Base-by-base conservation (phyloP, 23 red algal species). In the Gracilaria gracilis region DNA sequence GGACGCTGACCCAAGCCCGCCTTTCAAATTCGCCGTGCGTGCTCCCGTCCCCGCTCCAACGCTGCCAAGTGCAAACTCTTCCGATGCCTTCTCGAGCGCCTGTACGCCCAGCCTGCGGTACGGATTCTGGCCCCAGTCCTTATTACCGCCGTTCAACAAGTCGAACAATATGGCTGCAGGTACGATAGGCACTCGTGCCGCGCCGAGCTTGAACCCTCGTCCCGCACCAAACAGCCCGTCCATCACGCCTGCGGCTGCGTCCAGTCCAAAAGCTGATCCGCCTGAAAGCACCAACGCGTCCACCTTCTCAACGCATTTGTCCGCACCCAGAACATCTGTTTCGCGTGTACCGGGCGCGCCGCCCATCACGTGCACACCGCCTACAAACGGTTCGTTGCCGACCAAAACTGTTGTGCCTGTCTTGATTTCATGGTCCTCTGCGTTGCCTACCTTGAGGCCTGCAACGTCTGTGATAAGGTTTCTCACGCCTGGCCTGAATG, bases 161-260 rank as follows among this genome's bases (percentile, higher is more conserved):
- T 77, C 72, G 34, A 77, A 77, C 48, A 77, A 29, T 35, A 77
- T 46, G 21, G 72, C 72, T 21, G 72, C 23, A 2, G 72, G 72
- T 6, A 77, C 72, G 2, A 77, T 29, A 1, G 72, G 72, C 23
- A 23, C 23, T 12, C 23, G 72, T 3, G 11, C 23, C 4, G 48
- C 20, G 72, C 32, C 32, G 9, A 53, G 7, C 11, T 23, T 53
- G 48, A 50, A 77, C 4, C 72, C 72, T 12, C 27, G 20, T 12
- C 72, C 72, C n/a, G 21, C 23, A 32, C 34, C 29, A 25, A 12
- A 2, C 72, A 77, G 72, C 34, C 5, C 39, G 5, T 53, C 42
- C 9, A 77, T 77, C 11, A 77, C 72, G 21, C 72, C 72, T 27
- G 20, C 72, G 39, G 72, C 72, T 1, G 72, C 72, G n/a, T 47